Evolutionary conservation across 192 early-diverging fungal genomes (phyloP).

Genomic region (Coemansia sp.): DNA sequence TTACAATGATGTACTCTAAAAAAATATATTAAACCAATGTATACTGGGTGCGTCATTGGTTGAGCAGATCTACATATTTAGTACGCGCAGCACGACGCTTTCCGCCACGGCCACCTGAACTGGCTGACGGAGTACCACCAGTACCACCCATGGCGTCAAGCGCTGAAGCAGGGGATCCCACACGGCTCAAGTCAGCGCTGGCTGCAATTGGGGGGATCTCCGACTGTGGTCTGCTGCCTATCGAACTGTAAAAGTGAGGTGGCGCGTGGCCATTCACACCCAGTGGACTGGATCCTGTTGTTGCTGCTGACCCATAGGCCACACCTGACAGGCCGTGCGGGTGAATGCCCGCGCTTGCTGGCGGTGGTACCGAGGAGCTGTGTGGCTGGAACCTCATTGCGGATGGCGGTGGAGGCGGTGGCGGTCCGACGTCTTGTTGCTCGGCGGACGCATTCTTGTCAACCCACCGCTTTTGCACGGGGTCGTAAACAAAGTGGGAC

Average conservation of each 20-base stretch:
- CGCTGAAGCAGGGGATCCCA: constrained; percentile 26
- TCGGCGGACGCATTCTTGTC: constrained; percentile 39
- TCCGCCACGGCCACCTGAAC: constrained; percentile 11
- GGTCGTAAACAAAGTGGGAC: constrained; percentile 84
- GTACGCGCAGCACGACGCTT: constrained; percentile 48
- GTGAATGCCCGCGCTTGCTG: background rate
- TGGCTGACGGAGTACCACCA: constrained; percentile 13
- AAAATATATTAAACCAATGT: background rate
- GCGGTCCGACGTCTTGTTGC: constrained; percentile 28
- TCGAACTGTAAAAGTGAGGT: background rate
- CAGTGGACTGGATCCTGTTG: background rate
- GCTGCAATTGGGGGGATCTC: constrained; percentile 8
- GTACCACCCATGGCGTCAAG: constrained; percentile 6
- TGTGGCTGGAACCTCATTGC: constrained; percentile 33
- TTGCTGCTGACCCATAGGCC: background rate
- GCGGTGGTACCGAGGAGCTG: constrained; percentile 19
- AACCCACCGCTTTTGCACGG: constrained; percentile 85
- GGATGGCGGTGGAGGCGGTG: constrained; percentile 47
- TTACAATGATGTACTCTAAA: background rate
- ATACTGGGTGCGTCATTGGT: constrained; percentile 14
- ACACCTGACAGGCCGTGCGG: background rate
- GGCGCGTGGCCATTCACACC: background rate
- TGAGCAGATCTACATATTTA: constrained; percentile 56
- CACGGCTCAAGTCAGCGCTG: constrained; percentile 32
- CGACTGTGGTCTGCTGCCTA: background rate